A percentile compares a stretch with the other conserved stretches of the same genome.
Conservation (phyloP, 768 basidiomycete species). For the Mrakia hoshinonis region DNA sequence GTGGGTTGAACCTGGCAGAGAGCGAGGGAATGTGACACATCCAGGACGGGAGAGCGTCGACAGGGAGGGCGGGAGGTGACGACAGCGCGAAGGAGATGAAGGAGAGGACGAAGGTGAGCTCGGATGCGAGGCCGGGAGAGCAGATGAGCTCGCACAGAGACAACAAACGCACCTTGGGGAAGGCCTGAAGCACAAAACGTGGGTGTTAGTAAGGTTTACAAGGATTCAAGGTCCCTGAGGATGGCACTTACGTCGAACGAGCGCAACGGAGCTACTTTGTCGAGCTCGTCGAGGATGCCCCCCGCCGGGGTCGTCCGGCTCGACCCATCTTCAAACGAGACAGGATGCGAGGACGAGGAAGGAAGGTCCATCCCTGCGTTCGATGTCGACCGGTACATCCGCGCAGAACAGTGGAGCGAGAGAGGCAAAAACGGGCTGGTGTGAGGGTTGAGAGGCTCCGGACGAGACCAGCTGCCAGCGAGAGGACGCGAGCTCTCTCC, state of each 20-base stretch:
- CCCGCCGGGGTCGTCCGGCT: not conserved
- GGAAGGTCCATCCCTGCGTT: not conserved
- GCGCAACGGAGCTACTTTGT: slow-evolving; percentile 14
- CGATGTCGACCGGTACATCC: not conserved
- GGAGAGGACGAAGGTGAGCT: not conserved
- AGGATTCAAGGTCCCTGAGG: too few relatives aligned
- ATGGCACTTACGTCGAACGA: slow-evolving; percentile 9
- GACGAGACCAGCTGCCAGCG: too few relatives aligned
- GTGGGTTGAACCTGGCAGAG: slow-evolving; percentile 42
- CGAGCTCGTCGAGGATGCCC: slow-evolving; percentile 7
- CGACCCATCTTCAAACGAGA: not conserved
- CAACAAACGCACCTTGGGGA: not conserved
- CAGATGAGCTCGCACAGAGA: not conserved
- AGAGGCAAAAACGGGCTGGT: too few relatives aligned
- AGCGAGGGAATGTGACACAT: too few relatives aligned
- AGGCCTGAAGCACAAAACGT: too few relatives aligned
- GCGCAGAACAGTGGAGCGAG: not conserved
- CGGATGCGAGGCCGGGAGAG: too few relatives aligned
- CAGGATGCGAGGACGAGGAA: not conserved
- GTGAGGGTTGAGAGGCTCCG: too few relatives aligned
- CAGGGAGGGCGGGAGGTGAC: not conserved
- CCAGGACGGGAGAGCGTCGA: not conserved
- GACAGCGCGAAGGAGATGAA: not conserved
- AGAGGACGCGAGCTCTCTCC: too few relatives aligned
- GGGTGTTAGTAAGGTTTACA: too few relatives aligned